phyloP scores from a whole-genome alignment of 2,329 filamentous ascomycete genomes.

The Purpureocillium lavendulum region DNA sequence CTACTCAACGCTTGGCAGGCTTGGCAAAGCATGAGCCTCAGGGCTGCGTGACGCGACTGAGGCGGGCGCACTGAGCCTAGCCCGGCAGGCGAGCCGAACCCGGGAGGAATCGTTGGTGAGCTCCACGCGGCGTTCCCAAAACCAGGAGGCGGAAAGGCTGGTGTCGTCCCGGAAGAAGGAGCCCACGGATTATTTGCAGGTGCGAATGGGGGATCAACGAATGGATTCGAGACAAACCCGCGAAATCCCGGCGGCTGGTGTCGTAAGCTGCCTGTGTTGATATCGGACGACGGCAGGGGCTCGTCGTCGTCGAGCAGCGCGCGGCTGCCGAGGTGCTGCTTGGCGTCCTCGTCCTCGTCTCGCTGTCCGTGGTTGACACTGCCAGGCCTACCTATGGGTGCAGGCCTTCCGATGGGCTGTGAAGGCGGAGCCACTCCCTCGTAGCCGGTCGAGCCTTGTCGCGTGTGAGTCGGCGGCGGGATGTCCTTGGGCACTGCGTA shows the following conservation, averaged over 20 bases:
- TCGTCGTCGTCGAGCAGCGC: conserved; percentile 75
- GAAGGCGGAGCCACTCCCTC: conserved; percentile 47
- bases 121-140: conserved; percentile 33
- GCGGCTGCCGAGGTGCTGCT: conserved; percentile 75
- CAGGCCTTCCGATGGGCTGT: conserved; percentile 72
- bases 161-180: conserved; percentile 19
- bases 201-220: conserved; percentile 32
- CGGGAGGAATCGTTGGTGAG: conserved; percentile 21
- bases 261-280: conserved; percentile 24
- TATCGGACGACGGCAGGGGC: conserved; percentile 27
- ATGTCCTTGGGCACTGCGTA: conserved; percentile 24
- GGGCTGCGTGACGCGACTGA: conserved; percentile 56
- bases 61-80: conserved; percentile 19
- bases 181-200: conserved; percentile 33
- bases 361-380: conserved; percentile 54
- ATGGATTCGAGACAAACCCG: conserved; percentile 32
- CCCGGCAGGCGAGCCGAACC: conserved; percentile 23
- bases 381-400: conserved; percentile 80
- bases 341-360: conserved; percentile 58
- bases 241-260: conserved; percentile 43
- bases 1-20: conserved; percentile 60
- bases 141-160: conserved; percentile 37
- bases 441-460: conserved; percentile 65
- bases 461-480: conserved; percentile 50
- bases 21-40: conserved; percentile 68